phyloP scores from a whole-genome alignment of 768 basidiomycete species.

The Epithele typhae region DNA sequence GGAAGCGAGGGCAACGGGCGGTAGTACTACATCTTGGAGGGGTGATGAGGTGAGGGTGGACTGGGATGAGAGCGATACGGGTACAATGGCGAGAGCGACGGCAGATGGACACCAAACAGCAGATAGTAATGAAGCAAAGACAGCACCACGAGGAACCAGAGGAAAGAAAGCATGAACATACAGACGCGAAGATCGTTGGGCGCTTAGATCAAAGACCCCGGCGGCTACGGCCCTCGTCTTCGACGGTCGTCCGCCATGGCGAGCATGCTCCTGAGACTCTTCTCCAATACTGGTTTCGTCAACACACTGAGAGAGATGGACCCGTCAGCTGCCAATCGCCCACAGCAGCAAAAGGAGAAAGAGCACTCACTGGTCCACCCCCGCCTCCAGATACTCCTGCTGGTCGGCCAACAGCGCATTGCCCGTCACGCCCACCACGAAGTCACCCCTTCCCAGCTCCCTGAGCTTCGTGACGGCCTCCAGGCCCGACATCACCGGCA shows the following conservation, averaged over 20 bases:
- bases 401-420: conserved; percentile 50
- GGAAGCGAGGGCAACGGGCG: too few relatives aligned
- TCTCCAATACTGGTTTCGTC: conserved; percentile 76
- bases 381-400: conserved; percentile 70
- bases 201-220: too few relatives aligned
- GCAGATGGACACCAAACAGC: too few relatives aligned
- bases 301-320: conserved; percentile 45
- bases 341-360: not conserved
- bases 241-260: conserved; percentile 39
- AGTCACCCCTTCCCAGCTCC: conserved; percentile 60
- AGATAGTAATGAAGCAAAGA: too few relatives aligned
- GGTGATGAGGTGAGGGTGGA: too few relatives aligned
- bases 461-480: conserved; percentile 63
- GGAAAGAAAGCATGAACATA: too few relatives aligned
- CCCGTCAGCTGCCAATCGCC: conserved; percentile 1
- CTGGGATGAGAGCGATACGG: too few relatives aligned
- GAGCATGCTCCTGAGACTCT: conserved; percentile 39
- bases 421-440: conserved; percentile 75
- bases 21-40: too few relatives aligned
- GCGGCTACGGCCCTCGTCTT: conserved; percentile 13
- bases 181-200: too few relatives aligned
- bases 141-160: too few relatives aligned
- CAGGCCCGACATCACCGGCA: conserved; percentile 77
- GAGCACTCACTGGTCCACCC: conserved; percentile 61
- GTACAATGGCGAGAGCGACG: too few relatives aligned